Base-by-base conservation (phyloP, 306 rosid species). In the Cucumis melo region DNA sequence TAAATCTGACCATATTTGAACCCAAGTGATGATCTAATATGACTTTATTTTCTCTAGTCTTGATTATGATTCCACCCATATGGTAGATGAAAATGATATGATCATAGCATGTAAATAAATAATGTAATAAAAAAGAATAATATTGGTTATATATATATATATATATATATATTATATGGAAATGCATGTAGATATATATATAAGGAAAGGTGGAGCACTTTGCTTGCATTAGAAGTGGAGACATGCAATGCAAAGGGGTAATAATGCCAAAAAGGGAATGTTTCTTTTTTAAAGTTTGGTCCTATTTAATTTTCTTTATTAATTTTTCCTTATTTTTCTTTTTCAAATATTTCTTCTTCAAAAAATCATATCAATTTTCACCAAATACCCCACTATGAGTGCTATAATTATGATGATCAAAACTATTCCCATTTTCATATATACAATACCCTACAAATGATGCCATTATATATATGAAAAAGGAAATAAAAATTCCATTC, bases 231-330 rank as follows among this genome's bases (percentile, higher is more conserved):
- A 23, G 58, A 84, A 86, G 86, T 56, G 60, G 88, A 83, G 84
- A 85, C 90, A 89, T 87, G 91, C 89, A 89, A 87, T 84, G 86
- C 65, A 59, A 24, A 21, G 64, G 4, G 64, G 36, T 12, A 13
- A 46, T 20, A 23, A 58, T 10, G 34, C 34, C 11, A 58, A 58
- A 58, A 59, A 24, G 65, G 17, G 17, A 58, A 58, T 20, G 7
- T 59, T 23, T 41, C 1, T 46, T 11, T 46, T 11, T 11, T 46
- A 10, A 59, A 59, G 65, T 59, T 59, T 59, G 24, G 36, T 21
- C 65, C 15, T 8, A 29, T 23, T 53, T 59, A 24, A 24, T 3
- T 24, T 24, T 59, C 4, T 24, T 11, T 24, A 0, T 24, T n/a
- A n/a, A n/a, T n/a, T n/a, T 12, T 59, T 58, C 2, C 12, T 20